These are phyloP conservation scores for Cercospora zeina DNA, from an alignment of 2,329 filamentous ascomycete species.

Conservation along the genomic window DNA sequence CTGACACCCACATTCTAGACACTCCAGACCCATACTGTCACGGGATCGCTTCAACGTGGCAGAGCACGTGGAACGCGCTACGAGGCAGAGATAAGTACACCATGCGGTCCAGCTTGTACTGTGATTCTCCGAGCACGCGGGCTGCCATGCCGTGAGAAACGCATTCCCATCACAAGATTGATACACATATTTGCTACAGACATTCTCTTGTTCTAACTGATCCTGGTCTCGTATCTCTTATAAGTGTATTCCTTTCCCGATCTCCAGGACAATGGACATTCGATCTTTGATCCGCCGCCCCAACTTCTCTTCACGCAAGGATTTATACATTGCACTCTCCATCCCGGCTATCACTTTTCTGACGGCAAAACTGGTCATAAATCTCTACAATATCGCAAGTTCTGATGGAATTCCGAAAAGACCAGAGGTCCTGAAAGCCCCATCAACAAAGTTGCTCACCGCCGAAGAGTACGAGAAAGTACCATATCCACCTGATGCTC, in stretches of 20 bases:
- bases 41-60: not conserved
- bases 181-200: not conserved
- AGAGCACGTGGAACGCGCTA: not conserved
- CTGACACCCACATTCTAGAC: too few relatives aligned
- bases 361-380: conserved; percentile 21
- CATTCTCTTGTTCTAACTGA: not conserved
- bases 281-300: conserved; percentile 2
- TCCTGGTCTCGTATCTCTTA: not conserved
- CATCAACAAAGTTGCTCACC: conserved; percentile 20
- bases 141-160: conserved; percentile 13
- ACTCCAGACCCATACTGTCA: conserved; percentile 2
- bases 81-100: conserved; percentile 16
- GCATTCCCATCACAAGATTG: not conserved
- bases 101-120: conserved; percentile 10
- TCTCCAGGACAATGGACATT: conserved; percentile 17
- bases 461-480: conserved; percentile 33
- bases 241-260: not conserved
- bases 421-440: conserved; percentile 23
- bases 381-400: conserved; percentile 17
- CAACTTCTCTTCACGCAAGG: conserved; percentile 20
- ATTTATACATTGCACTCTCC: conserved; percentile 31
- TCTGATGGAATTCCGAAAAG: conserved; percentile 15
- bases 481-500: conserved; percentile 66
- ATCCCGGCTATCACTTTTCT: conserved; percentile 27
- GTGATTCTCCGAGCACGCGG: conserved; percentile 9